Evolutionary conservation across 495 filamentous ascomycete genomes (phyloP).

Genomic region (Podospora bellae-mahoneyi): DNA sequence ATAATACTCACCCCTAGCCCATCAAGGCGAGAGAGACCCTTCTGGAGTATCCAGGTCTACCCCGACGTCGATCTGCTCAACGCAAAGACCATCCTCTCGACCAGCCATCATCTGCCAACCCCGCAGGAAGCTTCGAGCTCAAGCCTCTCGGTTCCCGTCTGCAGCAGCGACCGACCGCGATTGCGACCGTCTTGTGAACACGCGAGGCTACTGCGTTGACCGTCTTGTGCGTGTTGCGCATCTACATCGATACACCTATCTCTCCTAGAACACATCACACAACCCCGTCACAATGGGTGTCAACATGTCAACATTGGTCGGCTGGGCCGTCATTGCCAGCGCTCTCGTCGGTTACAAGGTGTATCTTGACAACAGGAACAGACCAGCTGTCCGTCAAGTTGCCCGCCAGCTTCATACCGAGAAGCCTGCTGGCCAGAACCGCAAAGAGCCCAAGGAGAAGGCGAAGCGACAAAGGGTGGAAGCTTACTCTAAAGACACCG

Average conservation of each 20-base stretch:
- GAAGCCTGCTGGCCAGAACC: slow-evolving; percentile 35
- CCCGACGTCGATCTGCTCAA: not conserved
- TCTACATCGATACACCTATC: not conserved
- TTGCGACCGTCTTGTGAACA: not conserved
- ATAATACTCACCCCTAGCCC: not conserved
- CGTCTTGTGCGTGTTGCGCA: slow-evolving; percentile 3
- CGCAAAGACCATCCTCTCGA: not conserved
- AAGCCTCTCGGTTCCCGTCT: not conserved
- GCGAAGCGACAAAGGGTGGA: slow-evolving; percentile 32
- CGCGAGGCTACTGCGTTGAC: slow-evolving; percentile 4
- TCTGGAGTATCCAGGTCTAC: not conserved
- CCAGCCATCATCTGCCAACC: not conserved
- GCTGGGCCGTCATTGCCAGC: slow-evolving; percentile 58
- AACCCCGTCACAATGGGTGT: slow-evolving; percentile 38
- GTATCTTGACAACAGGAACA: not conserved
- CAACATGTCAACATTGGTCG: slow-evolving; percentile 44
- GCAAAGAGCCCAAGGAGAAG: slow-evolving; percentile 36
- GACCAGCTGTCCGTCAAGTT: not conserved
- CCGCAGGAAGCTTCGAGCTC: not conserved
- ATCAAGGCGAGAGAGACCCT: not conserved
- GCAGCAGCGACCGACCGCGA: not conserved
- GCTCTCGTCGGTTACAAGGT: slow-evolving; percentile 34
- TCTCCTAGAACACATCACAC: not conserved
- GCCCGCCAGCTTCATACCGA: slow-evolving; percentile 21
- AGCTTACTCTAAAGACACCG: slow-evolving; percentile 25